Percentiles rank a stretch among this genome's conserved stretches.
Evolutionary conservation across 129 eudicot genomes (phyloP).

Genomic region (Artemisia annua): DNA sequence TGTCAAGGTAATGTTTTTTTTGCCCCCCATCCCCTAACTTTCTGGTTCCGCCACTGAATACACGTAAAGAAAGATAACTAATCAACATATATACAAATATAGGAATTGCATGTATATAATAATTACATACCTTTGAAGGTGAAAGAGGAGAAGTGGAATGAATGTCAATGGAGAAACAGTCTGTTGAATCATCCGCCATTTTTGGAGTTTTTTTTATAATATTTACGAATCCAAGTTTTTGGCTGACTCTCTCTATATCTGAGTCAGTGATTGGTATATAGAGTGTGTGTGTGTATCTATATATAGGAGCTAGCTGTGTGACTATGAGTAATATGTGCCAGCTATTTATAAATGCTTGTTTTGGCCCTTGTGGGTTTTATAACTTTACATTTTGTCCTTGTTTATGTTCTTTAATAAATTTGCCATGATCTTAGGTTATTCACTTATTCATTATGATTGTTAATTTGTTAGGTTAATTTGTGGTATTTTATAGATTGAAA

Average conservation of each 20-base stretch:
- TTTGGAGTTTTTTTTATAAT: slow-evolving; percentile 27
- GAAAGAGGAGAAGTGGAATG: slow-evolving; percentile 43
- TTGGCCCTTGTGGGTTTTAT: slow-evolving; percentile 17
- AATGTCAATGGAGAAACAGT: slow-evolving; percentile 82
- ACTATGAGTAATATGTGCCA: slow-evolving; percentile 17
- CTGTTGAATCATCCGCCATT: slow-evolving; percentile 91
- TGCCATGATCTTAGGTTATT: too few relatives aligned
- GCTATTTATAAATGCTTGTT: not conserved
- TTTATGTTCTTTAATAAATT: not conserved
- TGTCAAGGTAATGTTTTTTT: too few relatives aligned
- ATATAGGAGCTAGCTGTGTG: slow-evolving; percentile 23
- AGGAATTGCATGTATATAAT: not conserved
- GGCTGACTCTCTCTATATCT: slow-evolving; percentile 33
- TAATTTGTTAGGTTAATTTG: too few relatives aligned
- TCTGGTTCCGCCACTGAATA: not conserved
- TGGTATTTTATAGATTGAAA: too few relatives aligned
- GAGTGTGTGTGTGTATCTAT: slow-evolving; percentile 21
- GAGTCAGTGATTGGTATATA: slow-evolving; percentile 9
- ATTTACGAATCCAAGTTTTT: slow-evolving; percentile 48
- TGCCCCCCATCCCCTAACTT: not conserved
- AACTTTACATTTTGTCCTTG: not conserved
- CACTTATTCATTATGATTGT: too few relatives aligned
- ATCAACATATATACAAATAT: not conserved
- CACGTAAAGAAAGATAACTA: slow-evolving; percentile 2
- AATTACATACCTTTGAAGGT: slow-evolving; percentile 49